Conservation (phyloP, 2,329 filamentous ascomycete species). For the Raffaelea albimanens region DNA sequence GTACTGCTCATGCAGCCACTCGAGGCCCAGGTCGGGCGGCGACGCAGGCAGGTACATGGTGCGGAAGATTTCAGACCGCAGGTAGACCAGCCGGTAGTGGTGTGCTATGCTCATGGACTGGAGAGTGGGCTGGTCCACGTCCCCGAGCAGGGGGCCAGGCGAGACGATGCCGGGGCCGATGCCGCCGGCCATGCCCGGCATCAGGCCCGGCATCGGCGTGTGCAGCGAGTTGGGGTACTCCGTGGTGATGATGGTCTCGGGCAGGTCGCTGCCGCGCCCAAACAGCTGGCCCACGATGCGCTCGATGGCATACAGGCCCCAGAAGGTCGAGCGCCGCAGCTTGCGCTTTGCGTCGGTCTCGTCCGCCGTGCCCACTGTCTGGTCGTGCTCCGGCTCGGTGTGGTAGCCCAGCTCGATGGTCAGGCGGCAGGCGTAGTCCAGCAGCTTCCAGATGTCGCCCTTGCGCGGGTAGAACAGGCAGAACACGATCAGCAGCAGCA, state of each 20-base stretch:
- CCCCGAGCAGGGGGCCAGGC: neutral
- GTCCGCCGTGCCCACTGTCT: neutral
- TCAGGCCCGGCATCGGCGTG: neutral
- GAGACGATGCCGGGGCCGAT: neutral
- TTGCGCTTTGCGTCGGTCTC: slow-evolving; percentile 5
- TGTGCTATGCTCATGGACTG: slow-evolving; percentile 20
- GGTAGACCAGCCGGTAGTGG: slow-evolving; percentile 25
- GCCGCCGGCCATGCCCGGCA: neutral
- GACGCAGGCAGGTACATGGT: slow-evolving; percentile 13
- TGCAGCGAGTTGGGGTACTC: slow-evolving; percentile 19
- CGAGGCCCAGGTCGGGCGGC: slow-evolving; percentile 1
- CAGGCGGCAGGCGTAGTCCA: slow-evolving; percentile 13
- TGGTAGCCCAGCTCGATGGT: slow-evolving; percentile 23
- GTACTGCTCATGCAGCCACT: slow-evolving; percentile 10
- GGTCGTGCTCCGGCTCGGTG: slow-evolving; percentile 17
- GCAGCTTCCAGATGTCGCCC: slow-evolving; percentile 13
- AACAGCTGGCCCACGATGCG: slow-evolving; percentile 26
- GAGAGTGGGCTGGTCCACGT: slow-evolving; percentile 9
- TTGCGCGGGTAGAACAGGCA: slow-evolving; percentile 12
- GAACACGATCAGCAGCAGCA: slow-evolving; percentile 11
- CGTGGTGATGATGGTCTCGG: slow-evolving; percentile 25
- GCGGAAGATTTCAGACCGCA: slow-evolving; percentile 24
- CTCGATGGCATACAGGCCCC: slow-evolving; percentile 26
- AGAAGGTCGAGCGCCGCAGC: slow-evolving; percentile 19
- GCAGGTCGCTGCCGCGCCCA: slow-evolving; percentile 24